Evolutionary conservation across 2,329 filamentous ascomycete species (phyloP).

Genomic region (Diaporthe caulivora): DNA sequence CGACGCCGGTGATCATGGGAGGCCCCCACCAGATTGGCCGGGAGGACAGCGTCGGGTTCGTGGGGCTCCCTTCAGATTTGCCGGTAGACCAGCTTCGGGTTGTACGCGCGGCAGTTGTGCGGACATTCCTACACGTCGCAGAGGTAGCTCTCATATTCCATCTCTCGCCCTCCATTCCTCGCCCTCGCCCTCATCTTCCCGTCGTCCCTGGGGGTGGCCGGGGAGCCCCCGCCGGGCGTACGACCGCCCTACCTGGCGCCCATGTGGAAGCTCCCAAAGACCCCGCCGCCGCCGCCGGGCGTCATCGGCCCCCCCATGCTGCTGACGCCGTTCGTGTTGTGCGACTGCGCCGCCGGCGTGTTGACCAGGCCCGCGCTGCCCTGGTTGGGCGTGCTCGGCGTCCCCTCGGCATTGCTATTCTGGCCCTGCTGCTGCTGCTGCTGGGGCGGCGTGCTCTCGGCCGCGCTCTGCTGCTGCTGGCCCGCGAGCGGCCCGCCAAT

Average conservation of each 20-base stretch:
- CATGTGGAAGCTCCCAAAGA: slow-evolving; percentile 80
- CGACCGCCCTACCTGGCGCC: slow-evolving; percentile 42
- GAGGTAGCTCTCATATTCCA: no score
- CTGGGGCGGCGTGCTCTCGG: slow-evolving; percentile 56
- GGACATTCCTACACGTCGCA: background rate
- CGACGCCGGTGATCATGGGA: no score
- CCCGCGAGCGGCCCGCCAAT: slow-evolving; percentile 51
- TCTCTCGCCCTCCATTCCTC: background rate
- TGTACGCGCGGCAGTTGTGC: background rate
- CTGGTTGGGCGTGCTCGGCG: slow-evolving; percentile 74
- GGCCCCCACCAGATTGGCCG: background rate
- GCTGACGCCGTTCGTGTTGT: slow-evolving; percentile 67
- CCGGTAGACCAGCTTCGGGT: background rate
- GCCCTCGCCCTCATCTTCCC: background rate
- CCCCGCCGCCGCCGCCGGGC: slow-evolving; percentile 79
- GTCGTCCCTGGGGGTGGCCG: background rate
- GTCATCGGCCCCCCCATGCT: slow-evolving; percentile 81
- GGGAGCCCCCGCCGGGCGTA: slow-evolving; percentile 14
- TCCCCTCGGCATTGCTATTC: slow-evolving; percentile 61
- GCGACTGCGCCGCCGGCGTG: slow-evolving; percentile 62
- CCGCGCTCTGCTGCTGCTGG: slow-evolving; percentile 31
- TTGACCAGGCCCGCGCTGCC: slow-evolving; percentile 62
- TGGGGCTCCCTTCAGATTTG: background rate
- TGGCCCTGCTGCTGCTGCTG: slow-evolving; percentile 47
- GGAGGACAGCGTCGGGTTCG: background rate